Evolutionary conservation across 1,139 yeast species (phyloP).

Genomic region (Yamadazyma taylorii): DNA sequence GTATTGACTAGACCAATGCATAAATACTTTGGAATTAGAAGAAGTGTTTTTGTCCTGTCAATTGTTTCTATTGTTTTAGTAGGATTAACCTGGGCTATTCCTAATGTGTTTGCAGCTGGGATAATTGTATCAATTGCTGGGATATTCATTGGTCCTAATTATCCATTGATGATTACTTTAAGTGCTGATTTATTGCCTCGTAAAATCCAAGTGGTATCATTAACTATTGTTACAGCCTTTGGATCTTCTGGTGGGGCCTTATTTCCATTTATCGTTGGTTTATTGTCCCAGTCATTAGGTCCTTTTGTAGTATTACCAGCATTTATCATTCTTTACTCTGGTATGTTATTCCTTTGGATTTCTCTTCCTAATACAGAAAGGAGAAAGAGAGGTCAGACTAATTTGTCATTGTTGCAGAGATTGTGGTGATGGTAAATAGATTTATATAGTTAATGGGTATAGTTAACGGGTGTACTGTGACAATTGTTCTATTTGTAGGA

Average conservation of each 20-base stretch:
- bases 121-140: conserved; percentile 50
- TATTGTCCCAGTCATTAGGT: conserved; percentile 51
- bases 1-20: conserved; percentile 44
- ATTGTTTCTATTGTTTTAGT: conserved; percentile 36
- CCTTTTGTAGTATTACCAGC: conserved; percentile 58
- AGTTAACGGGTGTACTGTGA: too few species aligned
- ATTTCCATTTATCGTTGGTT: conserved; percentile 57
- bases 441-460: neutral
- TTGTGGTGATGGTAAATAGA: conserved; percentile 4
- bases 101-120: conserved; percentile 41
- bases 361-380: conserved; percentile 41
- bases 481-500: too few species aligned
- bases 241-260: conserved; percentile 64
- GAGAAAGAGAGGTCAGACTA: conserved; percentile 11
- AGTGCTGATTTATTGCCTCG: conserved; percentile 51
- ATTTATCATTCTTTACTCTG: conserved; percentile 38
- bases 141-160: conserved; percentile 52
- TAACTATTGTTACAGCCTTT: conserved; percentile 58
- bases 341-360: conserved; percentile 46
- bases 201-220: conserved; percentile 52
- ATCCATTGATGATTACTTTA: conserved; percentile 53
- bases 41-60: conserved; percentile 41
- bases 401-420: neutral
- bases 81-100: conserved; percentile 47
- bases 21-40: conserved; percentile 46